Percentiles rank a stretch among this genome's conserved stretches.
These are phyloP conservation scores for Fusarium nisikadoi DNA, from an alignment of 2,329 filamentous ascomycete genomes.

Conservation along the genomic window DNA sequence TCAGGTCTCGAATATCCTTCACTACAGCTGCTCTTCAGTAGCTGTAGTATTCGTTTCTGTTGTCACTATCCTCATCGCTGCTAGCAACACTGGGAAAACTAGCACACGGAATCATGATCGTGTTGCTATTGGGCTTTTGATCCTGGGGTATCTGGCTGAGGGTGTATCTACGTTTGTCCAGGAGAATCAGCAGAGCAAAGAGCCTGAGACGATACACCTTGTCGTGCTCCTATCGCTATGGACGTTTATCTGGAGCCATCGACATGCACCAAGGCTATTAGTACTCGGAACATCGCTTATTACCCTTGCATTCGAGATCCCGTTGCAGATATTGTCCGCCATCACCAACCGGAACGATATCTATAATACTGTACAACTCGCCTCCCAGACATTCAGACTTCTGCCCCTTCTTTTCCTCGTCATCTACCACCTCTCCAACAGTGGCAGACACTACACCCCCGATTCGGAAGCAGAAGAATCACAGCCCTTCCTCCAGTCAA, in stretches of 20 bases:
- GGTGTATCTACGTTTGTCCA: background rate
- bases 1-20: conserved; percentile 14
- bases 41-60: background rate
- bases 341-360: background rate
- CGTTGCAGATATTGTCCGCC: conserved; percentile 1
- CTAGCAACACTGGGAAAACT: background rate
- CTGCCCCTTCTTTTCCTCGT: conserved; percentile 12
- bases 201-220: conserved; percentile 11
- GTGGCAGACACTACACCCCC: background rate
- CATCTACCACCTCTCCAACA: background rate
- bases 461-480: conserved; percentile 15
- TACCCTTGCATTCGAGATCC: conserved; percentile 21
- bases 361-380: background rate
- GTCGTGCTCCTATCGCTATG: background rate
- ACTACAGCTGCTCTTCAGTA: conserved; percentile 19
- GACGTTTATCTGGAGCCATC: background rate
- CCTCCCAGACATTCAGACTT: conserved; percentile 9
- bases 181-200: background rate
- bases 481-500: conserved; percentile 16
- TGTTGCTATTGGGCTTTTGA: background rate
- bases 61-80: background rate
- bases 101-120: background rate
- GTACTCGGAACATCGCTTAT: conserved; percentile 1
- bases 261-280: background rate
- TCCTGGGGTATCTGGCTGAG: conserved; percentile 15